These are phyloP conservation scores for Coemansia sp. DNA, from an alignment of 192 early-diverging fungal genomes.

Conservation along the genomic window DNA sequence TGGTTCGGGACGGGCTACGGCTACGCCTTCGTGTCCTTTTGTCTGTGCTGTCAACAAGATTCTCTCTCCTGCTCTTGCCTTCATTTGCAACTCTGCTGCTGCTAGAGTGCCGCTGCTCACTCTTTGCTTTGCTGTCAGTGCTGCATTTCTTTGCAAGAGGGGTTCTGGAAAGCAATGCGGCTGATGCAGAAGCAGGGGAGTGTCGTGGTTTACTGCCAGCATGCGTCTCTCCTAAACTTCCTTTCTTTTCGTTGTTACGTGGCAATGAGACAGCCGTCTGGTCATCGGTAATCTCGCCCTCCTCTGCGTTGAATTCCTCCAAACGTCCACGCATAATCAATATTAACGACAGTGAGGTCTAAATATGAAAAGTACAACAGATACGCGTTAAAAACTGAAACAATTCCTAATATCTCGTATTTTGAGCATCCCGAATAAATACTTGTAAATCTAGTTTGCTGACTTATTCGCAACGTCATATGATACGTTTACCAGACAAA, in stretches of 20 bases:
- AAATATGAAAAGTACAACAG: background rate
- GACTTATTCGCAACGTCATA: background rate
- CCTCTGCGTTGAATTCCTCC: slow-evolving; percentile 16
- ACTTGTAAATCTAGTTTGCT: no score
- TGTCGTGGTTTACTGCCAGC: background rate
- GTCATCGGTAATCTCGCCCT: slow-evolving; percentile 38
- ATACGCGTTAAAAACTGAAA: background rate
- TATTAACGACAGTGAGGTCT: background rate
- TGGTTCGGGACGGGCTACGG: background rate
- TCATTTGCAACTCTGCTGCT: background rate
- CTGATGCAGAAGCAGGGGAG: background rate
- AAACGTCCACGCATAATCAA: background rate
- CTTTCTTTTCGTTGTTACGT: background rate
- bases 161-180: slow-evolving; percentile 8
- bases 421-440: background rate
- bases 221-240: background rate
- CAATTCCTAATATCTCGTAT: background rate
- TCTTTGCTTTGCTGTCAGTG: background rate
- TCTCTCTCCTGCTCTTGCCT: background rate
- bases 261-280: background rate
- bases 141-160: background rate
- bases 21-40: background rate
- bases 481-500: background rate
- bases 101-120: no score
- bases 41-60: background rate